Base-by-base conservation (phyloP, 148 eudicot species). In the Chenopodium suecicum region DNA sequence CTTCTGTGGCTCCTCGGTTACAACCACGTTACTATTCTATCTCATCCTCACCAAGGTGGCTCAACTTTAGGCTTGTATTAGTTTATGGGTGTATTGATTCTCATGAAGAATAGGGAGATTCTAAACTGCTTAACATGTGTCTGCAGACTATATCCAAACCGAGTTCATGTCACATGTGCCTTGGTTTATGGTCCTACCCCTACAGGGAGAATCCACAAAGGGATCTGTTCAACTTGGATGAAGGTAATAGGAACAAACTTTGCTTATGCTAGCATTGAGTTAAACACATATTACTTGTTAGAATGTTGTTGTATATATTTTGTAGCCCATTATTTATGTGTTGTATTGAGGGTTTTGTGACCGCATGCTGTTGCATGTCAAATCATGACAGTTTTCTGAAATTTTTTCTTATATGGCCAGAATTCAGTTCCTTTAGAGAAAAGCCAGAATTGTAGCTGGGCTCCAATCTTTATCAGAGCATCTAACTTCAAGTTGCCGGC, bases 151-250 rank as follows among this genome's bases (percentile, higher is more conserved):
- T 88, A 85, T 66, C 91, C 94, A 60, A 75, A 68, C 86, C 87
- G 87, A 83, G 90, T 93, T 82, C 95, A 93, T 85, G 97, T 93
- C 70, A 93, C 95, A 4, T 89, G 90, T 88, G 92, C 97, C 34
- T 67, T 93, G 82, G 97, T 93, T 72, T 87, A 90, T 81, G 95
- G 91, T 74, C 88, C 92, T 77, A 93, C 86, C 78, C 95, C 97
- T 73, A 92, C 95, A 0, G 95, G 97, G 46, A 86, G 97, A 82
- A 89, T 91, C 78, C 95, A 93, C 78, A 92, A 86, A 89, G 98
- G 98, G 27, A 88, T 94, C 63, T 94, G 94, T 86, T 94, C 98
- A 63, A 94, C 94, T 22, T 94, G 98, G 98, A 94, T 94, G 98
- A 92, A 92, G 98, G 98, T 94, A 82, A 75, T 48, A 64, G 22